Conservation (phyloP, 371 early-diverging fungal species). For the Mucor velutinosus region DNA sequence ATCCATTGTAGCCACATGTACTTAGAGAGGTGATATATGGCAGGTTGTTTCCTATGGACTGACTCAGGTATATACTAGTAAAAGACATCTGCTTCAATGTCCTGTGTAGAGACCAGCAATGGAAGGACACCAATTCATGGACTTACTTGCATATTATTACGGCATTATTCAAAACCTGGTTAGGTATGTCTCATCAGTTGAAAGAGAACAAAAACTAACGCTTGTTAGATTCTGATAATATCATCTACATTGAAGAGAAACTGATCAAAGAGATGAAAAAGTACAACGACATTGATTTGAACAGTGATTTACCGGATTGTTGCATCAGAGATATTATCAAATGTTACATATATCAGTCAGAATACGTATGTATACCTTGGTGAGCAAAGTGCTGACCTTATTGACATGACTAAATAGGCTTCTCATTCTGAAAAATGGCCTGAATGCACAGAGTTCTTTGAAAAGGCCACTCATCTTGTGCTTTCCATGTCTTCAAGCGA, state of each 20-base stretch:
- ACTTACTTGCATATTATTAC: constrained; percentile 6
- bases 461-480: background rate
- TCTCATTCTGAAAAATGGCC: background rate
- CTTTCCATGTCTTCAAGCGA: background rate
- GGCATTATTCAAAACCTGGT: constrained; percentile 2
- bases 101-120: background rate
- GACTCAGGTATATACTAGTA: background rate
- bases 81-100: constrained; percentile 7
- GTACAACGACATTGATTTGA: background rate
- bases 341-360: constrained; percentile 14
- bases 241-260: background rate
- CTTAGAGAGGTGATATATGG: background rate
- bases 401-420: background rate
- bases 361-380: constrained; percentile 4
- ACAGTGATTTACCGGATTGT: background rate
- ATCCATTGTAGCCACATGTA: constrained; percentile 10
- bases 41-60: background rate
- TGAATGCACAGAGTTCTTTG: background rate
- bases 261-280: constrained; percentile 6
- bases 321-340: background rate
- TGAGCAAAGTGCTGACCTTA: background rate
- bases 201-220: background rate
- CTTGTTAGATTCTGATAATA: constrained; percentile 4
- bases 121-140: constrained; percentile 11
- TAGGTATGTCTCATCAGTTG: background rate